Percentiles rank a stretch among this genome's conserved stretches.
These are phyloP conservation scores for Chalciporus piperatus DNA, from an alignment of 768 basidiomycete genomes.

Conservation along the genomic window DNA sequence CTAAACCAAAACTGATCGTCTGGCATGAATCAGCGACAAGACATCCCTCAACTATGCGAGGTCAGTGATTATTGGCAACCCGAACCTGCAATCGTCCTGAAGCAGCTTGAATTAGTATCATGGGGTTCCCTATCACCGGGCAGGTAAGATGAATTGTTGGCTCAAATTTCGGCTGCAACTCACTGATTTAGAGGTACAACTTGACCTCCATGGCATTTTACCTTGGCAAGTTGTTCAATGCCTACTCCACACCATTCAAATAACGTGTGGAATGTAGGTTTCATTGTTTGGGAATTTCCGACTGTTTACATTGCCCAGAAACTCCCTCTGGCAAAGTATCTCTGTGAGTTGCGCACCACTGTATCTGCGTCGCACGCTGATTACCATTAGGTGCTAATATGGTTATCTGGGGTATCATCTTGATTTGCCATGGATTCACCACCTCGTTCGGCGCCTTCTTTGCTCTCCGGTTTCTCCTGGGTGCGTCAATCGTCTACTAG, in stretches of 20 bases:
- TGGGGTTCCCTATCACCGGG: constrained; percentile 23
- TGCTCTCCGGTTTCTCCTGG: constrained; percentile 37
- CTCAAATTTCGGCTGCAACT: neutral
- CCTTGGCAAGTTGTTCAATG: constrained; percentile 36
- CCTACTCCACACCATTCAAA: neutral
- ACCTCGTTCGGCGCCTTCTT: constrained; percentile 38
- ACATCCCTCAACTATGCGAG: constrained; percentile 41
- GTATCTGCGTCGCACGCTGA: neutral
- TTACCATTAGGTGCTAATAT: constrained; percentile 32
- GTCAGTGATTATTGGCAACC: constrained; percentile 11
- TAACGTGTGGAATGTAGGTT: constrained; percentile 19
- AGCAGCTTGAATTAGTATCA: constrained; percentile 23
- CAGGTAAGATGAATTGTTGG: neutral
- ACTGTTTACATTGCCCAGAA: constrained; percentile 40
- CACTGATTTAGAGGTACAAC: constrained; percentile 47
- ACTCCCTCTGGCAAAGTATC: constrained; percentile 36
- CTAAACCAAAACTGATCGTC: neutral
- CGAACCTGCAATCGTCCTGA: neutral
- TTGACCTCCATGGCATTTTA: constrained; percentile 61
- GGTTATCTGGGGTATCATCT: constrained; percentile 37
- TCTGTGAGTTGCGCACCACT: constrained; percentile 21
- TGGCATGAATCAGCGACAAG: constrained; percentile 34
- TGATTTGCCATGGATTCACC: constrained; percentile 35
- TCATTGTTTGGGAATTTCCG: constrained; percentile 39
- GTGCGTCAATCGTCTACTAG: constrained; percentile 10